Base-by-base conservation (phyloP, 257 asterid genomes). In the Primulina huaijiensis region DNA sequence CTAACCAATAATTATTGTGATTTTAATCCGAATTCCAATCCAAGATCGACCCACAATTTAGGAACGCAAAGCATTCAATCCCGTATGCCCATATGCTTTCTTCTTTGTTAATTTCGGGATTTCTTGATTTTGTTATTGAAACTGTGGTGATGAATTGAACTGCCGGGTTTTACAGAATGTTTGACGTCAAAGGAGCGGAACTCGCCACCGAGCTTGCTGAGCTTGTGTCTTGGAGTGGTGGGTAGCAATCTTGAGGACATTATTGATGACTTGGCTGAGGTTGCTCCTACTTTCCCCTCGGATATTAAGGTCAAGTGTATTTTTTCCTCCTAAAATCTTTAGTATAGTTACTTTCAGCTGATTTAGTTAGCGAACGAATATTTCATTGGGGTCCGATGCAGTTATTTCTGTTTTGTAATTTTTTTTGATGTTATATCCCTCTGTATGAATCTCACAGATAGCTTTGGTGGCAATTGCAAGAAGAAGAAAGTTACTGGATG, bases 161-260 rank as follows among this genome's bases (percentile, higher is more conserved):
- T 70, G 25, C 34, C 70, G 57, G 63, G 21, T 37, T 81, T 52
- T 67, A 69, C 90, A 88, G 97, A 82, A 61, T 75, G 78, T 10
- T 74, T 73, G 21, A 72, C 40, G 20, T 73, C 62, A 67, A 82
- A 71, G 62, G 83, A 75, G 84, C 76, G 75, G 58, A 86, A 81
- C 67, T 14, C n/a, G 67, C 82, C 92, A 12, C 90, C 92, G 75
- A 90, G 90, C 77, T 87, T 93, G 82, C 75, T 84, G 79, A 93
- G 83, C 78, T 79, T 90, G 86, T 93, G 99, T 73, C 68, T 93
- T 29, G 99, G 99, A 72, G 81, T 86, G 31, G 74, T 93, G 10
- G 99, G 99, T 29, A 77, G 77, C 78, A 87, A 93, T 75, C 88
- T 93, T 7, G 97, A 93, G 79, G 97, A 93, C 77, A 87, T 93